Evolutionary conservation across 345 rosid species (phyloP).

Genomic region (Sisymbrium irio): DNA sequence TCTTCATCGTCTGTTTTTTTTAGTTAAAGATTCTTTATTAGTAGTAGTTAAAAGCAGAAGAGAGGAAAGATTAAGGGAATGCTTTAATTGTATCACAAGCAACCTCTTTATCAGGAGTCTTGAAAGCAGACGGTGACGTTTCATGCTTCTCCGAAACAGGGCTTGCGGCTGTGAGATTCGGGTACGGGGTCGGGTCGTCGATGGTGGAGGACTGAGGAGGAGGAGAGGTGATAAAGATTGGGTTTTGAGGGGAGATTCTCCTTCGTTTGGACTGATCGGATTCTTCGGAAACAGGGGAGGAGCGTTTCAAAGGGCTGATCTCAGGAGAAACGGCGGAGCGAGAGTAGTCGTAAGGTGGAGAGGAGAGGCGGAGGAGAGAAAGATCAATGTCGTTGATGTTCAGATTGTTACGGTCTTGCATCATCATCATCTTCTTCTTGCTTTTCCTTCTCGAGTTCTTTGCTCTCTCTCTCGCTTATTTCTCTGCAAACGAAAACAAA

Average conservation of each 20-base stretch:
- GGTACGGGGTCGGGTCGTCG: not conserved
- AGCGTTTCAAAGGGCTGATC: slow-evolving; percentile 25
- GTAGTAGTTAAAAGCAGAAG: not conserved
- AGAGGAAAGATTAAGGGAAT: not conserved
- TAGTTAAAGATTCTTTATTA: slow-evolving; percentile 5
- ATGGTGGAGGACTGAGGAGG: not conserved
- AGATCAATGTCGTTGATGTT: slow-evolving; percentile 32
- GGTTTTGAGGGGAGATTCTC: slow-evolving; percentile 5
- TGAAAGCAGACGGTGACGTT: slow-evolving; percentile 9
- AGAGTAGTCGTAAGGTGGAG: slow-evolving; percentile 21
- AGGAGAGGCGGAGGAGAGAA: slow-evolving; percentile 34
- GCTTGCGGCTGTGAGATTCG: not conserved
- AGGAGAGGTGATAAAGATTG: slow-evolving; percentile 17
- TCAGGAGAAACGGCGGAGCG: slow-evolving; percentile 12
- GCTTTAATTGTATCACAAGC: not conserved
- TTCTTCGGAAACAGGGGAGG: slow-evolving; percentile 32
- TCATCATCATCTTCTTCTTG: slow-evolving; percentile 18
- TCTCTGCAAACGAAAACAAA: slow-evolving; percentile 3
- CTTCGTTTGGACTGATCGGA: slow-evolving; percentile 30
- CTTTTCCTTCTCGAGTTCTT: not conserved
- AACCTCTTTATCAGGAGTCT: slow-evolving; percentile 21
- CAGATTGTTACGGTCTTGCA: slow-evolving; percentile 7
- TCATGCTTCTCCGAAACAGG: slow-evolving; percentile 16
- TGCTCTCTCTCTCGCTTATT: not conserved
- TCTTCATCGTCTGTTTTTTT: slow-evolving; percentile 24